Base-by-base conservation (phyloP, 768 basidiomycete genomes). In the Phaffia australis region DNA sequence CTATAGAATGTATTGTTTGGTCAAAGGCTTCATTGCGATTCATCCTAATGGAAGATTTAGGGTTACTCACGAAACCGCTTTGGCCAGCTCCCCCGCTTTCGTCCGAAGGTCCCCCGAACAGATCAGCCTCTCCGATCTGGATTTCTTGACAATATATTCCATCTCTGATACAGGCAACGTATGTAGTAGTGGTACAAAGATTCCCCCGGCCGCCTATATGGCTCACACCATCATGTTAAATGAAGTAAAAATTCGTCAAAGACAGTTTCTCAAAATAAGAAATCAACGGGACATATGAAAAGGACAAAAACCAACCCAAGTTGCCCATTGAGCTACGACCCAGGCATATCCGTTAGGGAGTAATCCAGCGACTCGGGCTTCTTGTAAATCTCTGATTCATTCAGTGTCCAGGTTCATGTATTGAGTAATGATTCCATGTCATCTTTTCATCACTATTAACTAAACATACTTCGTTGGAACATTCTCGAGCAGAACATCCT, bases 161-260 rank as follows among this genome's bases (percentile, higher is more conserved):
- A 73, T 73, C 63, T 75, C 74, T 18, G 72, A 69, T 18, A 73
- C 56, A 19, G 74, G 74, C 56, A 72, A 65, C 29, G 68, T 65
- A 29, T 73, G 71, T 19, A 75, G 66, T 5, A 74, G 61, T 0
- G 74, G 74, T 3, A 75, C 70, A 42, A 69, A 70, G 35, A 75
- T 56, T 8, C 73, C 73, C 16, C 72, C 73, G 6, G 69, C 68
- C 6, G 71, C 69, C 72, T 62, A 55, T 15, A 29, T 54, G n/a
- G 52, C 15, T 51, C 16, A 51, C 18, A 51, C n/a, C n/a, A n/a
- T n/a, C n/a, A 15, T 23, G 11, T 3, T 16, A 56, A 50, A 27
- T n/a, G 3, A 50, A 46, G n/a, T 23, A 5, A 19, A 42, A 9
- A 25, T 14, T 2, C 8, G 59, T 25, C 11, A 29, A 46, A 25